Base-by-base conservation (phyloP, 139 green algal genomes). In the Closterium sp. region DNA sequence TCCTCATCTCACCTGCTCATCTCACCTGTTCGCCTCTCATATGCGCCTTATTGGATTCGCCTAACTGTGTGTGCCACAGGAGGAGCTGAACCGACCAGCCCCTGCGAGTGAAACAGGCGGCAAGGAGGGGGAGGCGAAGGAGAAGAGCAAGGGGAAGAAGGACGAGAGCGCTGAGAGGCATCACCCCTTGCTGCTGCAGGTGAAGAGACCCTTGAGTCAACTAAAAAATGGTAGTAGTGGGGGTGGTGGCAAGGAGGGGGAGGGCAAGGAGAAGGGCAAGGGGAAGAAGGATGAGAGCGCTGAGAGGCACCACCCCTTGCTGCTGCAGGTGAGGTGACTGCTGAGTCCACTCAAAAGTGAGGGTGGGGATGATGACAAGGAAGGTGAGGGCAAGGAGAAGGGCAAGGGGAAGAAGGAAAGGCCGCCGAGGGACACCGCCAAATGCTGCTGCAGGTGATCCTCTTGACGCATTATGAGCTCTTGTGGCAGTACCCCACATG, bases 161-260 rank as follows among this genome's bases (percentile, higher is more conserved):
- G 62, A 79, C 0, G 62, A 79, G 62, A 3, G 13, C 17, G 62
- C 62, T 27, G 62, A 50, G 70, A 30, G 30, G 87, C 97, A 99
- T 91, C 96, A 98, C 92, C 91, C 96, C 3, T 42, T 96, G 86
- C 95, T 99, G 89, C 94, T 99, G 91, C 79, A 96, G 38, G 89
- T 91, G n/a, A 90, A 6, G 4, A 4, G 38, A 45, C 38, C 4
- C 0, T 9, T 45, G 4, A 45, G 2, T 45, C 38, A 4, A 10
- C 38, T 45, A 0, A 45, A 45, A 6, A 9, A 6, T 45, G 38
- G 42, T 62, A 7, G 7, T 62, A 7, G 42, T 62, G 42, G 42
- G 42, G 42, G 0, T 79, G 17, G 19, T 3, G 0, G 17, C 62
- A 79, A 24, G 62, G 62, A 79, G 62, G 62, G 62, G 0, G 62